Evolutionary conservation across 2,329 filamentous ascomycete genomes (phyloP).

Genomic region (Calonectria pteridis): DNA sequence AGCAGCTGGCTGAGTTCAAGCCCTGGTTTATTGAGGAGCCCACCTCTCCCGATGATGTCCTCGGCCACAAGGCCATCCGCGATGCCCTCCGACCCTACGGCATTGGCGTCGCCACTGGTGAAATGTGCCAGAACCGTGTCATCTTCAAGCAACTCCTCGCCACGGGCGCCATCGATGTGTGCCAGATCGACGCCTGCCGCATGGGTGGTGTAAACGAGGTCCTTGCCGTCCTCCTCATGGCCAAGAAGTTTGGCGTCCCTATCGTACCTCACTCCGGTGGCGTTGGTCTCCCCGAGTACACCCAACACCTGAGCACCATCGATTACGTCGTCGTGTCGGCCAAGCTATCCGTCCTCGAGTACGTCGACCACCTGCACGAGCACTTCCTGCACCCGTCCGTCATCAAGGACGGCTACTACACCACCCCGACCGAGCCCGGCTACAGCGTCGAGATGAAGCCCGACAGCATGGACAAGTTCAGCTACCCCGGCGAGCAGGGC

Average conservation of each 20-base stretch:
- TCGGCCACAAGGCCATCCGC: conserved; percentile 87
- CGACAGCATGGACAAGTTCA: conserved; percentile 84
- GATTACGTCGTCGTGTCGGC: conserved; percentile 91
- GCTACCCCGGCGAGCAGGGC: conserved; percentile 81
- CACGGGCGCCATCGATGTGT: conserved; percentile 84
- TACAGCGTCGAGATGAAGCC: conserved; percentile 96
- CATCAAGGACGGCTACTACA: conserved; percentile 88
- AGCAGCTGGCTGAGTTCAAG: conserved; percentile 83
- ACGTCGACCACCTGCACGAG: conserved; percentile 93
- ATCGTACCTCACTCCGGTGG: conserved; percentile 92
- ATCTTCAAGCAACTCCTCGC: conserved; percentile 93
- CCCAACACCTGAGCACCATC: conserved; percentile 91
- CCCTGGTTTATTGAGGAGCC: conserved; percentile 97
- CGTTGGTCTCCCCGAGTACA: conserved; percentile 93
- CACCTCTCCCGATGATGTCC: conserved; percentile 88
- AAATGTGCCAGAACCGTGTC: conserved; percentile 96
- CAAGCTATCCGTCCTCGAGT: conserved; percentile 86
- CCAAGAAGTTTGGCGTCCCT: conserved; percentile 81
- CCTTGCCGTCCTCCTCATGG: conserved; percentile 88
- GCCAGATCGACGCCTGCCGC: conserved; percentile 91
- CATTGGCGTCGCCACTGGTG: conserved; percentile 90
- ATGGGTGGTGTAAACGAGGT: conserved; percentile 94
- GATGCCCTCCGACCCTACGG: conserved; percentile 80
- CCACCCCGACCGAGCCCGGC: conserved; percentile 84
- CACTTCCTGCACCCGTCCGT: conserved; percentile 87